Base-by-base conservation (phyloP, 2,329 filamentous ascomycete species). In the Neonectria hederae region DNA sequence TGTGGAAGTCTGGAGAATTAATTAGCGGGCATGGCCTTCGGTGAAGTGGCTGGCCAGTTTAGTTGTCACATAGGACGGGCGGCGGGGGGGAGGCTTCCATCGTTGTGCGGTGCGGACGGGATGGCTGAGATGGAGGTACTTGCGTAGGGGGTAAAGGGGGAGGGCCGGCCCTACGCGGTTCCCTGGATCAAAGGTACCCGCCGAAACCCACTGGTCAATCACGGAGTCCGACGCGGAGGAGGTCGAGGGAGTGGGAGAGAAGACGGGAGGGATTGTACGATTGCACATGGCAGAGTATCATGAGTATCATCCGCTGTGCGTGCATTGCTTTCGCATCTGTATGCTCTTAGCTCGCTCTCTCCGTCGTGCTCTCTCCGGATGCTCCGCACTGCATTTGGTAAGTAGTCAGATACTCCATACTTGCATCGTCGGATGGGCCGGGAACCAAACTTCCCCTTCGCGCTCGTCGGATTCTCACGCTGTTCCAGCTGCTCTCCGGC, bases 351-450 rank as follows among this genome's bases (percentile, higher is more conserved):
- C 55, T 30, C 24, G 24, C 22, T 32, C 26, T 57, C 24, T 54
- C 30, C 60, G 42, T 55, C 10, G 8, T 28, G 28, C 28, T 10
- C 8, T 54, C 55, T 59, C 61, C 61, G 61, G 32, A 42, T 22
- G 19, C 59, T 56, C 59, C 52, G 51, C 51, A 17, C 53, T 43
- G 56, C 32, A 14, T 14, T 14, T 9, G 55, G 24, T 30, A 45
- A 42, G 38, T 58, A 38, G 24, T 42, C 14, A 35, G 11, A 49
- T 48, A 40, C n/a, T 28, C 5, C n/a, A 49, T 48, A 40, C n/a
- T 28, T 5, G 48, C 26, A 17, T 53, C 56, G 65, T 68, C 71
- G 71, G 71, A 73, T 73, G 68, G 68, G 61, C 65, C 71, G 71
- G 71, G 71, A 71, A 61, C 56, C 64, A 52, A 57, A 60, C 58